Evolutionary conservation across 2,329 filamentous ascomycete species (phyloP).

Genomic region (Trichoderma brevicompactum): DNA sequence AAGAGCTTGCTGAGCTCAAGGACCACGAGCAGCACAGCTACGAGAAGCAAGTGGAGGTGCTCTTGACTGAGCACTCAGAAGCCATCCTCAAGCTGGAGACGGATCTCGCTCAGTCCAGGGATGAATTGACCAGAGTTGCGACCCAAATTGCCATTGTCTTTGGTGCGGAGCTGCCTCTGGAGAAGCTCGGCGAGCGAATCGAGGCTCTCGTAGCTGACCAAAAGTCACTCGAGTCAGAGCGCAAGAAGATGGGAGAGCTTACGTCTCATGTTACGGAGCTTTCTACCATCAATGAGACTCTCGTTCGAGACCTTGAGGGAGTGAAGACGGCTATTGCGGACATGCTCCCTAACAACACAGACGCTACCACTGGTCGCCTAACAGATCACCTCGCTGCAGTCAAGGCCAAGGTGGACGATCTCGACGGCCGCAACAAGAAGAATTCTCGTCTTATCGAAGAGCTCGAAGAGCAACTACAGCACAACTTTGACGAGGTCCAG

Average conservation of each 20-base stretch:
- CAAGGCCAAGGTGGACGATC: slow-evolving; percentile 66
- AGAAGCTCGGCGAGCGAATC: slow-evolving; percentile 67
- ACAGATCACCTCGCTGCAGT: slow-evolving; percentile 63
- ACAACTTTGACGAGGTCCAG: slow-evolving; percentile 93
- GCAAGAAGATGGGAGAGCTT: slow-evolving; percentile 62
- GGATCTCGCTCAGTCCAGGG: slow-evolving; percentile 67
- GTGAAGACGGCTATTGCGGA: slow-evolving; percentile 60
- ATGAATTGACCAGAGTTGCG: slow-evolving; percentile 67
- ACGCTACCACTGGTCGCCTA: slow-evolving; percentile 51
- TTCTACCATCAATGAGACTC: slow-evolving; percentile 60
- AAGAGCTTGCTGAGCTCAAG: slow-evolving; percentile 56
- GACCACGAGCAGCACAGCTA: slow-evolving; percentile 57
- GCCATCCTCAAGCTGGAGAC: slow-evolving; percentile 60
- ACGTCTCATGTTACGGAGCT: slow-evolving; percentile 60
- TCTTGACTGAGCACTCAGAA: slow-evolving; percentile 65
- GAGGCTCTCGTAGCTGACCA: slow-evolving; percentile 61
- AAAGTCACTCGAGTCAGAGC: slow-evolving; percentile 62
- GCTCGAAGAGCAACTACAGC: slow-evolving; percentile 93
- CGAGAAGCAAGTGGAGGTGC: slow-evolving; percentile 60
- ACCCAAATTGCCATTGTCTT: slow-evolving; percentile 65
- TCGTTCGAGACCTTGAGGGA: slow-evolving; percentile 65
- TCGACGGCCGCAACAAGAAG: slow-evolving; percentile 78
- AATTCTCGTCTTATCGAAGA: slow-evolving; percentile 91
- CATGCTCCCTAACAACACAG: slow-evolving; percentile 50
- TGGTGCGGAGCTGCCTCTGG: slow-evolving; percentile 67